phyloP scores from a whole-genome alignment of 2,329 filamentous ascomycete genomes.

The Cercospora berteroae region DNA sequence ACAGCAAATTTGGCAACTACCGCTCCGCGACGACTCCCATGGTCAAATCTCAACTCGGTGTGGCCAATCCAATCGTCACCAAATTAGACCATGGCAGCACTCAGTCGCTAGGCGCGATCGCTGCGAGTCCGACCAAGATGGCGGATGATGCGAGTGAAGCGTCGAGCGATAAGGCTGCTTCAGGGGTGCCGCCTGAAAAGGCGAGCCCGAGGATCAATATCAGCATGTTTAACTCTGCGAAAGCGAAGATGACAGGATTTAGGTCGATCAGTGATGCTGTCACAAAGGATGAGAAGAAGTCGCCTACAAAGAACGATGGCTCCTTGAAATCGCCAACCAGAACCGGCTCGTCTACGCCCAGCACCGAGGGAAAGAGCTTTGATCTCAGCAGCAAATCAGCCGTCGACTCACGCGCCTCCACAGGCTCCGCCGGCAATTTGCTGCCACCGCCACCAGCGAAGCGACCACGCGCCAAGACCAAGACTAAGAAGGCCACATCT shows the following conservation, averaged over 20 bases:
- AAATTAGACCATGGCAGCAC: slow-evolving; percentile 55
- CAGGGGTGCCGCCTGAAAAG: slow-evolving; percentile 5
- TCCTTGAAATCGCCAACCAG: slow-evolving; percentile 64
- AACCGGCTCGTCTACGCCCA: slow-evolving; percentile 71
- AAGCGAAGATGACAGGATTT: slow-evolving; percentile 62
- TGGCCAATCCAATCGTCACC: slow-evolving; percentile 55
- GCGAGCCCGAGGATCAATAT: slow-evolving; percentile 35
- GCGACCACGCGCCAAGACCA: slow-evolving; percentile 29
- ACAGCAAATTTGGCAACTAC: slow-evolving; percentile 29
- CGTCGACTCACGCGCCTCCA: slow-evolving; percentile 43
- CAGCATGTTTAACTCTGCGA: slow-evolving; percentile 37
- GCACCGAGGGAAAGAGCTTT: slow-evolving; percentile 50
- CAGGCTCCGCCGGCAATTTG: slow-evolving; percentile 43
- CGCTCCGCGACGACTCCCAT: slow-evolving; percentile 32
- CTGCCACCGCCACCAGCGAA: slow-evolving; percentile 33
- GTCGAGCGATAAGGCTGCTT: slow-evolving; percentile 37
- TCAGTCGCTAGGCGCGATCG: slow-evolving; percentile 24
- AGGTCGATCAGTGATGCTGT: slow-evolving; percentile 78
- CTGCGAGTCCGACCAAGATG: slow-evolving; percentile 25
- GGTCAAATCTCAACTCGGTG: slow-evolving; percentile 37
- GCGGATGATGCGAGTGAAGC: slow-evolving; percentile 46
- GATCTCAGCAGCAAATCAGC: slow-evolving; percentile 38
- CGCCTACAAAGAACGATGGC: slow-evolving; percentile 31
- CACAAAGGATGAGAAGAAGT: slow-evolving; percentile 52
- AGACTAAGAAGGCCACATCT: slow-evolving; percentile 86